Evolutionary conservation across 768 basidiomycete genomes (phyloP), one percentile per base, ranked within the genome.

Genomic region (Cytidiella melzeri): DNA sequence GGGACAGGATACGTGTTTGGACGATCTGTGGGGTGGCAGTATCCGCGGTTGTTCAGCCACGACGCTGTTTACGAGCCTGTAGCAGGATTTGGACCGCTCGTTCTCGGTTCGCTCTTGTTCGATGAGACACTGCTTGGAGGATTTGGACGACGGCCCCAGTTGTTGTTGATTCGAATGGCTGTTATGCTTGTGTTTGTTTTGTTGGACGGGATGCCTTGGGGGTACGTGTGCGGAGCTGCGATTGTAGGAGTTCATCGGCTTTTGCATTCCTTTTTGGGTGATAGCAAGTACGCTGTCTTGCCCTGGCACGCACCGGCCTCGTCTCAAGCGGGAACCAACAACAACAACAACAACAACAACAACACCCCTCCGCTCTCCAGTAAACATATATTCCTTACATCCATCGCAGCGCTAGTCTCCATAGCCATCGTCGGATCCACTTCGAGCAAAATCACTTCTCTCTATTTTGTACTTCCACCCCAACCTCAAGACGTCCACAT

Each of bases 61-160:
- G 19, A 18, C 34, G 44, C 50, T 3, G 20, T 51, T 11, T 51
- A 51, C 39, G 50, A 51, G 26, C 50, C 50, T 10, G 21, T 51
- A 7, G 13, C 25, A 13, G 50, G 50, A 10, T 24, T 51, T 15
- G 50, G 43, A 3, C 50, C 50, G 5, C 43, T 51, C 18, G 12
- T 51, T 5, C 34, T 46, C 25, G 50, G 44, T 23, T 18, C 44
- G 5, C 7, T 51, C 13, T 44, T 51, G 10, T 46, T 45, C 24
- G 38, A 45, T 21, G 24, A 36, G 12, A 7, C 15, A 19, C 21
- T 19, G 7, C 9, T 9, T 41, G 7, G 7, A 34, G 30, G 30
- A 15, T 23, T 6, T 46, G 5, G 6, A 34, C 5, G 28, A 21
- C 28, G 36, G 11, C 7, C 7, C 9, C 40, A 11, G 18, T 11